These are phyloP conservation scores for Kockiozyma suomiensis DNA, from an alignment of 805 yeast genomes.

Conservation along the genomic window DNA sequence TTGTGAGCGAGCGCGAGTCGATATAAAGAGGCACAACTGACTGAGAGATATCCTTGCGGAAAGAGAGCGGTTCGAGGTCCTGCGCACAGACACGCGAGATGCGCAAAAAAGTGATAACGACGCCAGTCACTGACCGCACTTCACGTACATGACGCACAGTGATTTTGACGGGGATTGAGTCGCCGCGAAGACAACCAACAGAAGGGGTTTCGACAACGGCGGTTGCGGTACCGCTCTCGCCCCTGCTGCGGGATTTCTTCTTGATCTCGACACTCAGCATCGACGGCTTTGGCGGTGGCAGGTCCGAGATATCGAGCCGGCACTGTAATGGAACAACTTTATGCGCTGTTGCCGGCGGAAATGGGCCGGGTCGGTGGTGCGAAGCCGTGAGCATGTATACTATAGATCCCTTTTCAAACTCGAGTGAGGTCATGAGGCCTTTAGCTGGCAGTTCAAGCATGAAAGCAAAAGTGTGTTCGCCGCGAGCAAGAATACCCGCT, in stretches of 20 bases:
- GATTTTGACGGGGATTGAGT: conserved; percentile 70
- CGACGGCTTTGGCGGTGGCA: conserved; percentile 70
- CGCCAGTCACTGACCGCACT: conserved; percentile 68
- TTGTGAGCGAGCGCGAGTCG: conserved; percentile 63
- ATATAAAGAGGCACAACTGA: conserved; percentile 73
- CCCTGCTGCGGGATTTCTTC: conserved; percentile 42
- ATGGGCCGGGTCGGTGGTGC: conserved; percentile 36
- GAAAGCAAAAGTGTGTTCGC: conserved; percentile 88
- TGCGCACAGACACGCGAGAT: conserved; percentile 69
- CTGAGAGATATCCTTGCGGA: conserved; percentile 82
- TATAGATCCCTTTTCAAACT: conserved; percentile 85
- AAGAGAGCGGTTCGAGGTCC: conserved; percentile 61
- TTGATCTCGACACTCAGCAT: conserved; percentile 61
- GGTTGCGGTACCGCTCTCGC: conserved; percentile 46
- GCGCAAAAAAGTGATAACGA: conserved; percentile 77
- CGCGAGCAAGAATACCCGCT: conserved; percentile 43
- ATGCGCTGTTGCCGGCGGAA: conserved; percentile 49
- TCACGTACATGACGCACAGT: conserved; percentile 69
- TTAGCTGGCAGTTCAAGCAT: conserved; percentile 76
- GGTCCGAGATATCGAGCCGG: conserved; percentile 71
- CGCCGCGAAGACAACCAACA: conserved; percentile 79
- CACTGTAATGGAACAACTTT: conserved; percentile 61
- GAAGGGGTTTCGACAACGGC: conserved; percentile 53
- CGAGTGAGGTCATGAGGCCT: conserved; percentile 70
- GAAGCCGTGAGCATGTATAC: conserved; percentile 60